A percentile compares a stretch with the other conserved stretches of the same genome.
These are phyloP conservation scores for Hirschfeldia incana DNA, from an alignment of 345 rosid genomes.

Conservation along the genomic window DNA sequence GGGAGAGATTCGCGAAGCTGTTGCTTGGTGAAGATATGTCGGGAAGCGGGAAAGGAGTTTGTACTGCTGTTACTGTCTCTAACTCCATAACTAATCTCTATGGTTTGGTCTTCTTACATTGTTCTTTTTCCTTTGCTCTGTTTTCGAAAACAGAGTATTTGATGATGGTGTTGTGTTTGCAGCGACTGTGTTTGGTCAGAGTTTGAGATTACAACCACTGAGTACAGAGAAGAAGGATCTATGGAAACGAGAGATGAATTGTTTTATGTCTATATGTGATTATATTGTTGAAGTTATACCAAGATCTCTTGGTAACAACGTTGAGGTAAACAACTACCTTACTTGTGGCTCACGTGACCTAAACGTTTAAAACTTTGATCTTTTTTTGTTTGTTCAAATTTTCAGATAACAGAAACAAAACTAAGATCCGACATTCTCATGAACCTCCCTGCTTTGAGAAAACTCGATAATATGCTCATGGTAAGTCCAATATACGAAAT, in stretches of 20 bases:
- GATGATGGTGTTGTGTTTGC: conserved; percentile 13
- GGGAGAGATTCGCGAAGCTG: conserved; percentile 80
- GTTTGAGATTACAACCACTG: conserved; percentile 78
- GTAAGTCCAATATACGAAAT: conserved; percentile 45
- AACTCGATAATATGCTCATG: conserved; percentile 82
- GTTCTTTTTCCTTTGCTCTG: not conserved
- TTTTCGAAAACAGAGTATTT: conserved; percentile 12
- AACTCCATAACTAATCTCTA: conserved; percentile 88
- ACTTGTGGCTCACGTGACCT: not conserved
- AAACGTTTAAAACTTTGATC: not conserved
- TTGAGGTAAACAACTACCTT: conserved; percentile 54
- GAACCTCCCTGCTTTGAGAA: conserved; percentile 83
- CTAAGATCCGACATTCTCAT: conserved; percentile 72
- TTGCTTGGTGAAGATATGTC: conserved; percentile 95
- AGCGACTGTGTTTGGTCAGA: conserved; percentile 94
- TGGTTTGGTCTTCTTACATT: conserved; percentile 45
- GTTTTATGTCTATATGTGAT: conserved; percentile 83
- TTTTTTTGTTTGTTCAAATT: not conserved
- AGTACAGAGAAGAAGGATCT: conserved; percentile 72
- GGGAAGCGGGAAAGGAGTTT: conserved; percentile 89
- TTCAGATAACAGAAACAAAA: conserved; percentile 70
- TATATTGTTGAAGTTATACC: conserved; percentile 71
- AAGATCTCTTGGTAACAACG: conserved; percentile 56
- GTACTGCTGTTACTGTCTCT: conserved; percentile 84
- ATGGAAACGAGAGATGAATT: conserved; percentile 95